A percentile compares a stretch with the other conserved stretches of the same genome.
phyloP scores from a whole-genome alignment of 2,329 filamentous ascomycete genomes.

The Aspergillus brunneoviolaceus region DNA sequence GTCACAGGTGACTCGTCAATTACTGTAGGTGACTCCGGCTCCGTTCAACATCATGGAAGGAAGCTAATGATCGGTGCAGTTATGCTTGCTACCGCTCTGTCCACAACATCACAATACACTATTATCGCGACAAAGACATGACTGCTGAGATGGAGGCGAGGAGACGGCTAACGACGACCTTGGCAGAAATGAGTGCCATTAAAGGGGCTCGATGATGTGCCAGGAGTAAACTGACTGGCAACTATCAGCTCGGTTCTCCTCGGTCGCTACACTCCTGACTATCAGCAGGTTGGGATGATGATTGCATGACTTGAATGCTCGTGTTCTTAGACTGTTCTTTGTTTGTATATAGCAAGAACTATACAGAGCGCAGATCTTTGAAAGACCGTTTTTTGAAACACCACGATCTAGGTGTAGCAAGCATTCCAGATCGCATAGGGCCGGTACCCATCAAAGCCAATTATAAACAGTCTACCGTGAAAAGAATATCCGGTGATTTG shows the following conservation, averaged over 20 bases:
- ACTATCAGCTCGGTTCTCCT: slow-evolving; percentile 5
- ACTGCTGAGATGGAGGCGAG: slow-evolving; percentile 39
- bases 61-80: slow-evolving; percentile 21
- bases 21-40: slow-evolving; percentile 32
- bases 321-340: background rate
- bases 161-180: slow-evolving; percentile 32
- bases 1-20: slow-evolving; percentile 30
- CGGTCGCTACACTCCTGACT: background rate
- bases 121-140: slow-evolving; percentile 39
- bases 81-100: slow-evolving; percentile 43
- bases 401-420: too few species aligned
- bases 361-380: background rate
- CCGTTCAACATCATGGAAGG: background rate
- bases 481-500: too few species aligned
- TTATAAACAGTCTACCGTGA: too few species aligned
- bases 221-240: background rate
- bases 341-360: background rate
- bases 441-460: too few species aligned
- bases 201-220: background rate
- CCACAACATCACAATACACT: slow-evolving; percentile 38
- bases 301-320: background rate
- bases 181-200: slow-evolving; percentile 31
- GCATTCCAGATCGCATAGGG: too few species aligned
- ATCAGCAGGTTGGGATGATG: background rate
- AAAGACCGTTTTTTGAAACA: background rate